These are phyloP conservation scores for Nephelium lappaceum DNA, from an alignment of 345 rosid species.

Conservation along the genomic window DNA sequence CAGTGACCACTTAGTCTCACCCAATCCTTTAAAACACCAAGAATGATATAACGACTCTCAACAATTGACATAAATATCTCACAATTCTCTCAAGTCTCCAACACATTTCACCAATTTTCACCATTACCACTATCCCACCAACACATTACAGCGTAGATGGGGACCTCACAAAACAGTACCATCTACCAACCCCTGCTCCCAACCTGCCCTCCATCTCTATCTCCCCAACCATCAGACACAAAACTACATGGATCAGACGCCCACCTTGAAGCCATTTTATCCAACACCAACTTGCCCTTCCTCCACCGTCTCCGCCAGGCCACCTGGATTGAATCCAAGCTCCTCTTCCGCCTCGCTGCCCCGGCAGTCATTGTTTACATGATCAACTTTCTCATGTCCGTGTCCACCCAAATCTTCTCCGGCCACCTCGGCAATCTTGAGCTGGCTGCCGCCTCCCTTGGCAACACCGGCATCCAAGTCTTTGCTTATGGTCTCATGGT, in stretches of 20 bases:
- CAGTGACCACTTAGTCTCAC: too few relatives aligned
- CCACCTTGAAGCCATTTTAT: slow-evolving; percentile 28
- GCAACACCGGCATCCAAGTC: slow-evolving; percentile 58
- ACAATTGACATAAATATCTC: too few relatives aligned
- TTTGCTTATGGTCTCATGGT: slow-evolving; percentile 52
- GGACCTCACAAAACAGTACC: too few relatives aligned
- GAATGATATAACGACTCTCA: too few relatives aligned
- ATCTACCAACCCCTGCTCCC: too few relatives aligned
- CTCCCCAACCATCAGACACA: too few relatives aligned
- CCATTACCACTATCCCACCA: too few relatives aligned
- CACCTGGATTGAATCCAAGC: slow-evolving; percentile 40
- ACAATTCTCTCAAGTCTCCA: too few relatives aligned
- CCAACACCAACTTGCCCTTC: slow-evolving; percentile 16
- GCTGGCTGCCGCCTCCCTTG: slow-evolving; percentile 61
- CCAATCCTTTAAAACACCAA: too few relatives aligned
- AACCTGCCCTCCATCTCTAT: too few relatives aligned
- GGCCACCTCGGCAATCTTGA: slow-evolving; percentile 65
- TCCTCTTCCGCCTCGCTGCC: slow-evolving; percentile 47
- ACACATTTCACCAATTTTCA: too few relatives aligned
- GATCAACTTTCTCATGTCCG: slow-evolving; percentile 54
- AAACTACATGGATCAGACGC: slow-evolving; percentile 10
- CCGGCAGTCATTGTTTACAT: slow-evolving; percentile 53
- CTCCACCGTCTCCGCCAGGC: slow-evolving; percentile 25
- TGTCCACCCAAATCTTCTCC: slow-evolving; percentile 52
- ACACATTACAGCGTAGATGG: too few relatives aligned